phyloP scores from a whole-genome alignment of 345 rosid genomes.

The Sonneratia alba region DNA sequence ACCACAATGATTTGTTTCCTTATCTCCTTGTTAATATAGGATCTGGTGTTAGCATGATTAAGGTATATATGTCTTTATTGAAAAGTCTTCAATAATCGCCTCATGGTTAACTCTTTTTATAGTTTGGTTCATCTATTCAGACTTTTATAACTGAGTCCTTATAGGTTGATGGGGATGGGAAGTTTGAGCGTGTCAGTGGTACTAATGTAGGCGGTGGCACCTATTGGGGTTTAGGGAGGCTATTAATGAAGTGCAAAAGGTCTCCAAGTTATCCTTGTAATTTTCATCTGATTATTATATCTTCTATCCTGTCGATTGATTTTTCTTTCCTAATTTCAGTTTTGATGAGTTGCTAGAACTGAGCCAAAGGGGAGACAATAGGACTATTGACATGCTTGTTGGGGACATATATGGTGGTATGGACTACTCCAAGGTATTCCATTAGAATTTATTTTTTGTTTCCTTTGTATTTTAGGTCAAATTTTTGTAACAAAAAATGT shows the following conservation, averaged over 20 bases:
- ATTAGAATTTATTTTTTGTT: not conserved
- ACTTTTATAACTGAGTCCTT: constrained; percentile 10
- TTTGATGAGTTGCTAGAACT: constrained; percentile 93
- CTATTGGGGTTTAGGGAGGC: constrained; percentile 95
- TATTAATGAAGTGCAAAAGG: constrained; percentile 93
- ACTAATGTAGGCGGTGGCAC: constrained; percentile 99
- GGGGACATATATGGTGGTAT: constrained; percentile 97
- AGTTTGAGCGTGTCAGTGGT: constrained; percentile 90
- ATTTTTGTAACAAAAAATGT: not conserved
- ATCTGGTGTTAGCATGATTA: constrained; percentile 98
- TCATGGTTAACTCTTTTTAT: not conserved
- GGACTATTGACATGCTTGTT: constrained; percentile 93
- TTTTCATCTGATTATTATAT: constrained; percentile 5
- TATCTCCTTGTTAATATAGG: constrained; percentile 97
- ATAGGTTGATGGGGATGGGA: constrained; percentile 97
- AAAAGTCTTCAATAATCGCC: not conserved
- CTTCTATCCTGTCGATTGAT: constrained; percentile 1
- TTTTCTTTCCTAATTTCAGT: constrained; percentile 25
- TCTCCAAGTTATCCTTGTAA: constrained; percentile 11
- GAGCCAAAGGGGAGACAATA: constrained; percentile 92
- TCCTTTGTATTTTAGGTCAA: not conserved
- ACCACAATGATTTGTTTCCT: constrained; percentile 79
- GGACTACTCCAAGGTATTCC: constrained; percentile 82
- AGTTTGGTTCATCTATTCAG: constrained; percentile 1
- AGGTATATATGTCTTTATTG: constrained; percentile 37